Evolutionary conservation across 2,329 filamentous ascomycete species (phyloP), one percentile per base, ranked within the genome.

Genomic region (Atkinsonella texensis): DNA sequence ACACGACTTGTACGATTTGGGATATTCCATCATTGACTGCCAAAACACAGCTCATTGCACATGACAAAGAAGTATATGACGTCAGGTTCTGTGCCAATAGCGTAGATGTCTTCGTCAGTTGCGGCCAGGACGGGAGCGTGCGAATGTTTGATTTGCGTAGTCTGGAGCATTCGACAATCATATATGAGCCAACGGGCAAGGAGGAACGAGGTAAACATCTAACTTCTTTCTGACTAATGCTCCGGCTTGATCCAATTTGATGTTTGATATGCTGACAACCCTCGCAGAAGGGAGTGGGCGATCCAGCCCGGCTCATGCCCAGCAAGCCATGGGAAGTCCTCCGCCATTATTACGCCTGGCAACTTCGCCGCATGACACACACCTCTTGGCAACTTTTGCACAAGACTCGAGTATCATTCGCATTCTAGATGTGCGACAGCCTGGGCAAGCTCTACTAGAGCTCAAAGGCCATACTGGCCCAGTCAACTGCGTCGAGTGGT

Each of bases 1-100:
- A 98, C 65, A 98, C 93, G 1, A 98, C 93, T 6, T 98, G 93
- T 70, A 98, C 93, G 4, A 98, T 98, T 58, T 98, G 93, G 93
- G 93, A 98, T 66, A 98, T 98, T 52, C 93, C 93, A 3, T 96
- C 93, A 1, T 75, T 98, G 56, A 98, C 93, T 0, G 93, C 93
- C 49, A 98, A 98, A 71, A 98, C 93, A 2, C 93, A 98, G 67
- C 75, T 98, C 45, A 98, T 98, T 68, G 93, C 93, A 18, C 93
- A 98, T 67, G 93, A 98, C 71, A 97, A 97, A 69, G 93, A 98
- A 69, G 93, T 98, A 6, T 98, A 95, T 63, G 93, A 98, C 65
- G 93, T 98, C 46, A 84, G 93, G 18, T 98, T 98, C 70, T 98
- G 93, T 70, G 93, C 93, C 47, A 93, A 95, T 59, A 96, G 89